Conservation (phyloP, 371 early-diverging fungal genomes). For the Blakeslea trispora region DNA sequence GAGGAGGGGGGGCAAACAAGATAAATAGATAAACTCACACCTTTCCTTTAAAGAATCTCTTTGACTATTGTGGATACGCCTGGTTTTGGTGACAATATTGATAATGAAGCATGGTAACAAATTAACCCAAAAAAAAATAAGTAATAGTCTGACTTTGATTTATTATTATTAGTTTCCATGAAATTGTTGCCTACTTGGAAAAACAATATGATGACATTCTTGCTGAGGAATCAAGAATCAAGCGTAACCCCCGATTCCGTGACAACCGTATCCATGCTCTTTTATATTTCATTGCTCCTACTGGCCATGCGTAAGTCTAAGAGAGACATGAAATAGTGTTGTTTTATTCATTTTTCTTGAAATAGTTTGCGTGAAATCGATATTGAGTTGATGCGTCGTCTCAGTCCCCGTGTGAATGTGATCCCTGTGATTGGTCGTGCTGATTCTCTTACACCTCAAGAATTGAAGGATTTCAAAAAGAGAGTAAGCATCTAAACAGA, state of each 20-base stretch:
- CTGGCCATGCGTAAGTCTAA: slow-evolving; percentile 88
- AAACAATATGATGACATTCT: slow-evolving; percentile 94
- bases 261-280: slow-evolving; percentile 98
- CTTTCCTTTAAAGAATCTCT: slow-evolving; percentile 16
- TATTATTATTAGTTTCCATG: slow-evolving; percentile 60
- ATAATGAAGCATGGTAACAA: slow-evolving; percentile 72
- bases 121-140: neutral
- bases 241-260: slow-evolving; percentile 96
- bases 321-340: neutral
- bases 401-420: slow-evolving; percentile 92
- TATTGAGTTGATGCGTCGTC: slow-evolving; percentile 94
- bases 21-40: neutral
- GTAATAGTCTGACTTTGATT: neutral
- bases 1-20: slow-evolving; percentile 6
- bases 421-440: slow-evolving; percentile 90
- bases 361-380: slow-evolving; percentile 94
- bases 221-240: slow-evolving; percentile 91
- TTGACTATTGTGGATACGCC: slow-evolving; percentile 91
- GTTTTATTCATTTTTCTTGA: slow-evolving; percentile 2
- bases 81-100: slow-evolving; percentile 93
- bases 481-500: slow-evolving; percentile 50
- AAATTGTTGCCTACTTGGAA: slow-evolving; percentile 93
- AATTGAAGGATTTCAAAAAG: slow-evolving; percentile 81
- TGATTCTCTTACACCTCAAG: slow-evolving; percentile 75
- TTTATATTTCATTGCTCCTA: slow-evolving; percentile 96